These are phyloP conservation scores for Starmerella gropengiesseri DNA, from an alignment of 805 yeast species.

Conservation along the genomic window DNA sequence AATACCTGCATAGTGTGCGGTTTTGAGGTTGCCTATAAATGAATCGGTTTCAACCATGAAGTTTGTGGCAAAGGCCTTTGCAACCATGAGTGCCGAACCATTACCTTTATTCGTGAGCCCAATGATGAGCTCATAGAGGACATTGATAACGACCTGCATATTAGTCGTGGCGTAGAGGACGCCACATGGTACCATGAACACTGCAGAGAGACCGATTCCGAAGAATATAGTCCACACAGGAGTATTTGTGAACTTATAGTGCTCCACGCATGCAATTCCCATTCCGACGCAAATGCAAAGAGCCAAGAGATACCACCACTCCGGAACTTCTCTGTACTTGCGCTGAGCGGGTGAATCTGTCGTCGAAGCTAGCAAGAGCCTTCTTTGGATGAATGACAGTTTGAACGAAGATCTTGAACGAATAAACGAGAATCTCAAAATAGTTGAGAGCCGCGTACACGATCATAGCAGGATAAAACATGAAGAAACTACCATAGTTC, in stretches of 20 bases:
- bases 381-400: slow-evolving; percentile 23
- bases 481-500: slow-evolving; percentile 46
- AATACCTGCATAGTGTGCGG: slow-evolving; percentile 47
- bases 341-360: slow-evolving; percentile 52
- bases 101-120: slow-evolving; percentile 49
- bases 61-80: slow-evolving; percentile 46
- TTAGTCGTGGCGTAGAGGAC: slow-evolving; percentile 41
- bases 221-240: slow-evolving; percentile 54
- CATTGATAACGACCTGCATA: slow-evolving; percentile 38
- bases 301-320: slow-evolving; percentile 39
- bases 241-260: slow-evolving; percentile 32
- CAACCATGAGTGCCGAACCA: slow-evolving; percentile 41
- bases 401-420: slow-evolving; percentile 1
- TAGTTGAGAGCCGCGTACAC: slow-evolving; percentile 29
- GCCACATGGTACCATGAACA: slow-evolving; percentile 43
- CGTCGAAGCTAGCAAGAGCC: slow-evolving; percentile 29
- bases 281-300: slow-evolving; percentile 36
- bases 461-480: slow-evolving; percentile 46
- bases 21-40: slow-evolving; percentile 43
- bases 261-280: slow-evolving; percentile 38
- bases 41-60: slow-evolving; percentile 53
- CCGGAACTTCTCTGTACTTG: slow-evolving; percentile 51
- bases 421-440: slow-evolving; percentile 7
- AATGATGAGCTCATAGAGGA: slow-evolving; percentile 39
- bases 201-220: slow-evolving; percentile 39